Conservation (phyloP, 108 stramenopile genomes). For the Fragilaria crotonensis region DNA sequence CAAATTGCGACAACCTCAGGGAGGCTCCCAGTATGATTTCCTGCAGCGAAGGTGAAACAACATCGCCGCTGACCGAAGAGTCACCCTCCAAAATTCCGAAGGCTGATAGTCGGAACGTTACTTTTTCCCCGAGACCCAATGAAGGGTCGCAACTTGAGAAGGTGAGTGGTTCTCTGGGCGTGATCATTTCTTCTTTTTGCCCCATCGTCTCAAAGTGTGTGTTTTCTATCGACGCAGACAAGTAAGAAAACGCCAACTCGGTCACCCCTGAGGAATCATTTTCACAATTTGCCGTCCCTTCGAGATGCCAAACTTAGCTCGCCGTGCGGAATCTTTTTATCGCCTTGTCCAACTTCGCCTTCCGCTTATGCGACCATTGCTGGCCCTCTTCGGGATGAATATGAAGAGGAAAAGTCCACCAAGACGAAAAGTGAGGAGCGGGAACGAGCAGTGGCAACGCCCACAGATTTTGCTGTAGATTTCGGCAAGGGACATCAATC, state of each 20-base stretch:
- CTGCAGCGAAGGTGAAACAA: too few species aligned
- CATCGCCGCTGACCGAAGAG: too few species aligned
- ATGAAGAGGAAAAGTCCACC: constrained; percentile 12
- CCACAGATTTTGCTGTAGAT: constrained; percentile 79
- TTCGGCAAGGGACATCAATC: constrained; percentile 53
- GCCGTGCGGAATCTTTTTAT: constrained; percentile 31
- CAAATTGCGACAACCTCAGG: too few species aligned
- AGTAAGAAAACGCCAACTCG: constrained; percentile 26
- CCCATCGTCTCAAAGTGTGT: too few species aligned
- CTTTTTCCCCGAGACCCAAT: constrained; percentile 38
- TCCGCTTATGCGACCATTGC: background rate
- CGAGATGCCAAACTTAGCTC: constrained; percentile 29
- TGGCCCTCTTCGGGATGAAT: background rate
- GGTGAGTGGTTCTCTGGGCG: too few species aligned
- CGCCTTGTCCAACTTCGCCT: constrained; percentile 23
- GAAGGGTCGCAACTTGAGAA: too few species aligned
- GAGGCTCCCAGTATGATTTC: too few species aligned
- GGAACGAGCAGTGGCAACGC: constrained; percentile 41
- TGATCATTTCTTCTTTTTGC: too few species aligned
- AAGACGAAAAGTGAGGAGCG: constrained; percentile 10
- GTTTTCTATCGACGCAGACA: too few species aligned
- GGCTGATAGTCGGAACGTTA: constrained; percentile 16
- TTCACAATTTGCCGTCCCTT: constrained; percentile 29
- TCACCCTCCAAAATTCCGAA: too few species aligned
- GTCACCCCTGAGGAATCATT: constrained; percentile 27